Percentiles rank a stretch among this genome's conserved stretches.
phyloP scores from a whole-genome alignment of 176 grass and related monocot genomes.

The Triticum monococcum region DNA sequence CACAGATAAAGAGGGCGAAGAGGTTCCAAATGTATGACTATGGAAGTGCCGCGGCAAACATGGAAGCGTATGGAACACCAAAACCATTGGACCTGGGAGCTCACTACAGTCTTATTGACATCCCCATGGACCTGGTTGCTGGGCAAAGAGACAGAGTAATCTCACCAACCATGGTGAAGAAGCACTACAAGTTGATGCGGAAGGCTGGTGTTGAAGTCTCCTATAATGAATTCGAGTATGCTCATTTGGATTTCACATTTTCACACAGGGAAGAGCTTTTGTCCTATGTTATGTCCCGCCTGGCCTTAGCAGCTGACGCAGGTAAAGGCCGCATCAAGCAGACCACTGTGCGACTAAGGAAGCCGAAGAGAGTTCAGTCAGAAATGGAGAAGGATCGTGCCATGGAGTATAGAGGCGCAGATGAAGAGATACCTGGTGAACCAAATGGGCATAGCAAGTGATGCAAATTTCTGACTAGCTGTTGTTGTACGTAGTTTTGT shows the following conservation, averaged over 20 bases:
- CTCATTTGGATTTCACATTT: slow-evolving; percentile 98
- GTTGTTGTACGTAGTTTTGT: slow-evolving; percentile 31
- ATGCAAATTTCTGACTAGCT: background rate
- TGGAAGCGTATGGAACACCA: slow-evolving; percentile 76
- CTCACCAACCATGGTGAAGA: slow-evolving; percentile 90
- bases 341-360: slow-evolving; percentile 45
- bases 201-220: slow-evolving; percentile 70
- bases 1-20: slow-evolving; percentile 78
- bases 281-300: slow-evolving; percentile 82
- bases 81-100: slow-evolving; percentile 82
- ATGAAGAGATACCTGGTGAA: slow-evolving; percentile 6
- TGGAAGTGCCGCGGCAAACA: slow-evolving; percentile 62
- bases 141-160: slow-evolving; percentile 79
- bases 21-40: slow-evolving; percentile 97
- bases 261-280: slow-evolving; percentile 92
- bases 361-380: slow-evolving; percentile 37
- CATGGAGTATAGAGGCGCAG: background rate
- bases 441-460: background rate
- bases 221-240: slow-evolving; percentile 96
- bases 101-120: slow-evolving; percentile 73
- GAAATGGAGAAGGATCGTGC: slow-evolving; percentile 20
- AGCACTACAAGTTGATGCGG: slow-evolving; percentile 82
- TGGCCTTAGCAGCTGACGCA: slow-evolving; percentile 38
- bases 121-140: slow-evolving; percentile 80
- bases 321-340: slow-evolving; percentile 45